Conservation (phyloP, 495 filamentous ascomycete genomes). For the Tricharina praecox region DNA sequence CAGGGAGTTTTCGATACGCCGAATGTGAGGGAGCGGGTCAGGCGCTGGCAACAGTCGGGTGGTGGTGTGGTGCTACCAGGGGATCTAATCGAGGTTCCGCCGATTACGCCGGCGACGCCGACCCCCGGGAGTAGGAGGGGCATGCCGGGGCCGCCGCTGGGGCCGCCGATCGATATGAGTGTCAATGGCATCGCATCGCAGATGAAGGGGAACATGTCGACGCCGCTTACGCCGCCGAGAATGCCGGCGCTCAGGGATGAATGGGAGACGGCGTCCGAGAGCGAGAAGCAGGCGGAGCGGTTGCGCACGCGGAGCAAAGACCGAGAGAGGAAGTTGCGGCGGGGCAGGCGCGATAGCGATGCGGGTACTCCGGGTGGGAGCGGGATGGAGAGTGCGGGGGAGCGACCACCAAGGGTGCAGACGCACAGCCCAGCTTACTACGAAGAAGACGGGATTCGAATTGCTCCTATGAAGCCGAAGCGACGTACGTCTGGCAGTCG, state of each 20-base stretch:
- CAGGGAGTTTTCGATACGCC: conserved; percentile 39
- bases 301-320: conserved; percentile 19
- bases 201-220: background rate
- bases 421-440: conserved; percentile 5
- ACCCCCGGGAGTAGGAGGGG: conserved; percentile 17
- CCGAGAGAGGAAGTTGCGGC: conserved; percentile 24
- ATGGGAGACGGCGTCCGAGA: conserved; percentile 25
- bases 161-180: conserved; percentile 1
- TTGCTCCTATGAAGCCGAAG: conserved; percentile 20
- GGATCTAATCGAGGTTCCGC: conserved; percentile 17
- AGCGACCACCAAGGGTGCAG: background rate
- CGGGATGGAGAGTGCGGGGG: background rate
- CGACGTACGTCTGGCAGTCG: conserved; percentile 18
- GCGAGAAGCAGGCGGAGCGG: conserved; percentile 19
- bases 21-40: conserved; percentile 27
- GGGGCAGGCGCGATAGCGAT: conserved; percentile 12
- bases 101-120: conserved; percentile 22
- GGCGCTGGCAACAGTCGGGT: conserved; percentile 25
- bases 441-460: conserved; percentile 25
- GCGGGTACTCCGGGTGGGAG: conserved; percentile 6
- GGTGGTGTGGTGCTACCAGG: conserved; percentile 25
- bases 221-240: conserved; percentile 18
- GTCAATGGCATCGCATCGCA: conserved; percentile 1
- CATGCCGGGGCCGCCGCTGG: conserved; percentile 2
- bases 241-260: conserved; percentile 18